phyloP scores from a whole-genome alignment of 441 rosid genomes.

The Populus tomentosa region DNA sequence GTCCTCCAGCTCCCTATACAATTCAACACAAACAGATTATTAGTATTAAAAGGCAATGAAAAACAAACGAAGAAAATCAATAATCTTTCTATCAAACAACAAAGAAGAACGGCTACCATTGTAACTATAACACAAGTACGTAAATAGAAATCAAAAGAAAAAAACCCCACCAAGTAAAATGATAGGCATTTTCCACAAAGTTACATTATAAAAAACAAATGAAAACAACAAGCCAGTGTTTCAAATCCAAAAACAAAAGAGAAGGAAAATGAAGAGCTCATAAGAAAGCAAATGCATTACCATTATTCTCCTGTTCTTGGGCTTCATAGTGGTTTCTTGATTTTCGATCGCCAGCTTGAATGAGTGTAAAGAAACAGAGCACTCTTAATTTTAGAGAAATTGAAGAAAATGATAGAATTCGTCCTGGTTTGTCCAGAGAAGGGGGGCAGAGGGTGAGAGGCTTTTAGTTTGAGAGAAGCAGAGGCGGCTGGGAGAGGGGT shows the following conservation, averaged over 20 bases:
- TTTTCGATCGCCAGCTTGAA: slow-evolving; percentile 85
- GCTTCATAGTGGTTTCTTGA: slow-evolving; percentile 74
- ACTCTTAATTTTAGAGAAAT: slow-evolving; percentile 2
- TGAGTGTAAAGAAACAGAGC: slow-evolving; percentile 12
- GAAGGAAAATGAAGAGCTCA: neutral
- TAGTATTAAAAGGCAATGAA: slow-evolving; percentile 4
- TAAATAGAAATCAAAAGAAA: neutral
- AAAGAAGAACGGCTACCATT: neutral
- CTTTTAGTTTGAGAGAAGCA: neutral
- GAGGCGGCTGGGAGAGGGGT: neutral
- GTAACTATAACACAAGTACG: neutral
- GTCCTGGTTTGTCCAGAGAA: neutral
- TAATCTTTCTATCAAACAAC: slow-evolving; percentile 2
- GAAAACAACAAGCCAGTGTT: neutral
- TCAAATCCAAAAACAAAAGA: neutral
- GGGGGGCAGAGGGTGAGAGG: neutral
- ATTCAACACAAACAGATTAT: neutral
- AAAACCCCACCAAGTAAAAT: neutral
- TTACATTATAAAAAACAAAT: neutral
- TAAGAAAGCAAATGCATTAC: slow-evolving; percentile 20
- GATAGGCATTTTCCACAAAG: neutral
- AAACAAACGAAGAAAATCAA: slow-evolving; percentile 1
- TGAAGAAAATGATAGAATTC: neutral
- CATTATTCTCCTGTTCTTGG: slow-evolving; percentile 84
- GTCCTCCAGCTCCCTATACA: slow-evolving; percentile 69